These are phyloP conservation scores for Ceratobasidium sp. DNA, from an alignment of 1,284 basidiomycete genomes.

Conservation along the genomic window DNA sequence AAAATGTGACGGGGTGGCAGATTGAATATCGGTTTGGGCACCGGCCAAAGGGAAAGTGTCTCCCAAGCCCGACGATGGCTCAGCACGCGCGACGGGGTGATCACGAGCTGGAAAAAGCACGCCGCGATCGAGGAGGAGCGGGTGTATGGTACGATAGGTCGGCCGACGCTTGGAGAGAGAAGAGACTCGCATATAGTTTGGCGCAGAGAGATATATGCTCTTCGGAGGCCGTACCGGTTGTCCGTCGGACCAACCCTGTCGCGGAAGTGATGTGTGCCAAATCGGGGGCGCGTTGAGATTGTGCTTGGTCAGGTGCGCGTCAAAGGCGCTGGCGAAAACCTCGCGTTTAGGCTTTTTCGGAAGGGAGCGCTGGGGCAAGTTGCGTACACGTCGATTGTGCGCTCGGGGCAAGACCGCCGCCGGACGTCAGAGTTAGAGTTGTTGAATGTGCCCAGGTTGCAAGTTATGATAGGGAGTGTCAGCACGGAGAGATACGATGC, in stretches of 20 bases:
- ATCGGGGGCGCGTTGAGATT: not conserved
- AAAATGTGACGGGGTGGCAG: not conserved
- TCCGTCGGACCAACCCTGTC: slow-evolving; percentile 18
- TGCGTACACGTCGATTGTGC: not conserved
- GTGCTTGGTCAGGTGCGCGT: not conserved
- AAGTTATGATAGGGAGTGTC: not conserved
- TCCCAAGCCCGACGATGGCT: slow-evolving; percentile 24
- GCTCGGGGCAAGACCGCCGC: not conserved
- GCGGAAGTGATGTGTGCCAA: not conserved
- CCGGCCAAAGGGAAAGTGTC: not conserved
- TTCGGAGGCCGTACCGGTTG: slow-evolving; percentile 20
- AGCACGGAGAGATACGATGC: slow-evolving; percentile 32
- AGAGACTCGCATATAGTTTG: not conserved
- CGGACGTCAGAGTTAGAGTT: slow-evolving; percentile 2
- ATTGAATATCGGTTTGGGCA: too few relatives aligned
- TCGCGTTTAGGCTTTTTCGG: slow-evolving; percentile 5
- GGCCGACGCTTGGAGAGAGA: not conserved
- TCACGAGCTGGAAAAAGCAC: slow-evolving; percentile 8
- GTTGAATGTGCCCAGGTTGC: slow-evolving; percentile 11
- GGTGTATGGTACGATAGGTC: too few relatives aligned
- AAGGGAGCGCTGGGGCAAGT: not conserved
- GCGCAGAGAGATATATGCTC: not conserved
- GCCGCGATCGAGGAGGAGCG: too few relatives aligned
- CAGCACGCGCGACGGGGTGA: slow-evolving; percentile 3
- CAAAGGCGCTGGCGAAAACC: slow-evolving; percentile 16